phyloP scores from a whole-genome alignment of 2,329 filamentous ascomycete species.

The Colletotrichum musae region DNA sequence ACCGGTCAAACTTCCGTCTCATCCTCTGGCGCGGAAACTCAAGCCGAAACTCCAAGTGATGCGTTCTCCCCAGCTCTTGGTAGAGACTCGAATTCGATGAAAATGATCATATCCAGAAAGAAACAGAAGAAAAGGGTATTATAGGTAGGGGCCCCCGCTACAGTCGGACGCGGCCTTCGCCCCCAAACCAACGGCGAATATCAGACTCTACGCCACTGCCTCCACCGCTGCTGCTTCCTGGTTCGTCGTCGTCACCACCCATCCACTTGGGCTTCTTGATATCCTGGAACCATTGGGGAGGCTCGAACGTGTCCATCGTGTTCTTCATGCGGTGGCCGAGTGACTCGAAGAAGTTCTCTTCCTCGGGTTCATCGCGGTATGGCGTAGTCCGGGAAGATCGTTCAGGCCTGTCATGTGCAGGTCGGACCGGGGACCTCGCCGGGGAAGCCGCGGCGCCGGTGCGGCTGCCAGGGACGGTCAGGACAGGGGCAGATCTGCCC shows the following conservation, averaged over 20 bases:
- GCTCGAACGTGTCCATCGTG: constrained; percentile 86
- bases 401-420: constrained; percentile 53
- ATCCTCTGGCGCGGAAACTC: constrained; percentile 29
- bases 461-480: constrained; percentile 62
- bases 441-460: constrained; percentile 51
- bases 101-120: constrained; percentile 21
- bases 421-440: constrained; percentile 60
- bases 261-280: constrained; percentile 89
- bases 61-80: constrained; percentile 44
- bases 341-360: constrained; percentile 87
- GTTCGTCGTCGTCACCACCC: constrained; percentile 68
- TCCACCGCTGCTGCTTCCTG: constrained; percentile 46
- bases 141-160: constrained; percentile 5
- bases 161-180: constrained; percentile 52
- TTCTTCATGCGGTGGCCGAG: constrained; percentile 91
- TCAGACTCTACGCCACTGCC: constrained; percentile 51
- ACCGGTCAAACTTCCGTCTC: constrained; percentile 8
- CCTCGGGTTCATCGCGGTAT: constrained; percentile 67
- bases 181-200: constrained; percentile 72
- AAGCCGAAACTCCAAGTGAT: constrained; percentile 42
- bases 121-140: constrained; percentile 18
- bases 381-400: constrained; percentile 41
- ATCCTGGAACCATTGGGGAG: constrained; percentile 86
- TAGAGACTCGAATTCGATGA: constrained; percentile 39
- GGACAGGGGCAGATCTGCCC: constrained; percentile 60